Base-by-base conservation (phyloP, 768 basidiomycete species). In the Mrakia hoshinonis region DNA sequence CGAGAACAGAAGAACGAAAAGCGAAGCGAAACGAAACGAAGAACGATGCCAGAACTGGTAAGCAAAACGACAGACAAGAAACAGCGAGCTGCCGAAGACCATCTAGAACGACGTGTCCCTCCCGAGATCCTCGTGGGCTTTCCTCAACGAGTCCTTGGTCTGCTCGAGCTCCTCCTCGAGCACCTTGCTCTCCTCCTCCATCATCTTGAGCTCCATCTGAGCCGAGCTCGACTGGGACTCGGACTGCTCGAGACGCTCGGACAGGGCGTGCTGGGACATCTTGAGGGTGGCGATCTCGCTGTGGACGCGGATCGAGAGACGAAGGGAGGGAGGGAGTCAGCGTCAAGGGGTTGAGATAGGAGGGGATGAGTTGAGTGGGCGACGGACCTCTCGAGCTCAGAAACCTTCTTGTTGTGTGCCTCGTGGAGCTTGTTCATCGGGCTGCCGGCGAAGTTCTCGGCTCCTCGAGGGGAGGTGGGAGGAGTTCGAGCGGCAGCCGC, bases 301-400 rank as follows among this genome's bases (percentile, higher is more conserved):
- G 48, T 31, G 10, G 38, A 15, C 12, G 22, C 5, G 18, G 18
- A 61, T 3, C 31, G n/a, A 15, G 10, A 20, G 34, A 61, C 20
- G 34, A 34, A 47, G 18, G 49, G 31, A 22, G 3, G 13, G 43
- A 15, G 46, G 22, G 7, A 49, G 47, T 31, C 6, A 3, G 7
- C 15, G 48, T 24, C 1, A 3, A 36, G n/a, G n/a, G n/a, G n/a
- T n/a, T n/a, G n/a, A 62, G 10, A 12, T 12, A 51, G 24, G 18
- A 10, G 5, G 48, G 29, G 9, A 9, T 29, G 46, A 7, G 52
- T 38, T 7, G 34, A 38, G 46, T n/a, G 47, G 24, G 24, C 38
- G 24, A 70, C 69, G 38, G n/a, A 72, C 70, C n/a, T 43, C 38
- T 66, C 64, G 0, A 72, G 39, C 52, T 72, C 70, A n/a, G 64